A percentile compares a stretch with the other conserved stretches of the same genome.
phyloP scores from a whole-genome alignment of 169 alveolate species.

The Plasmodium ovale region DNA sequence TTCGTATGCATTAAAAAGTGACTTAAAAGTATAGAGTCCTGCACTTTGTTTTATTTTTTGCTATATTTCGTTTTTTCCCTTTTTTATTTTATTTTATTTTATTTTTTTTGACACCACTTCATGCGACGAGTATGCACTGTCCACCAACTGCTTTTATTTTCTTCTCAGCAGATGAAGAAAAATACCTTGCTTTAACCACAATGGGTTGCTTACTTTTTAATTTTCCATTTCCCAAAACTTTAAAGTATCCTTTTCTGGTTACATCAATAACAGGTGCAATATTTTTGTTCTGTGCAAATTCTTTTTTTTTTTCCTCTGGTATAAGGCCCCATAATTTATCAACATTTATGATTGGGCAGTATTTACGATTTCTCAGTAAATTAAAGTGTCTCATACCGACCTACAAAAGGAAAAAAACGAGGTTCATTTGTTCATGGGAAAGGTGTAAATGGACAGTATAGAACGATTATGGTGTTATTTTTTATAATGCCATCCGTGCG shows the following conservation, averaged over 20 bases:
- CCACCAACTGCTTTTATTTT: slow-evolving; percentile 98
- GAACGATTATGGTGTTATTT: too few species aligned
- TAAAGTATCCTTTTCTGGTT: slow-evolving; percentile 96
- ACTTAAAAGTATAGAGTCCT: too few species aligned
- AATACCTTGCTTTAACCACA: slow-evolving; percentile 97
- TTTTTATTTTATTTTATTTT: too few species aligned
- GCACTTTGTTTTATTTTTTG: too few species aligned
- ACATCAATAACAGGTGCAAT: slow-evolving; percentile 98
- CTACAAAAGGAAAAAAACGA: slow-evolving; percentile 66
- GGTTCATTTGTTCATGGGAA: background rate
- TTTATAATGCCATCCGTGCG: too few species aligned
- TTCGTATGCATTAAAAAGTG: too few species aligned
- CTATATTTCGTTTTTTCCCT: too few species aligned
- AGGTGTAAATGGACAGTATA: too few species aligned
- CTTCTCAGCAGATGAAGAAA: slow-evolving; percentile 97
- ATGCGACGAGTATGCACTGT: slow-evolving; percentile 94
- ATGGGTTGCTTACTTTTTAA: slow-evolving; percentile 94
- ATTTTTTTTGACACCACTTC: too few species aligned
- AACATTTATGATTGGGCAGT: slow-evolving; percentile 94
- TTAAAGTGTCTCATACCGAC: slow-evolving; percentile 99
- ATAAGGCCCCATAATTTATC: slow-evolving; percentile 97
- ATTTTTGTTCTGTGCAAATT: slow-evolving; percentile 87
- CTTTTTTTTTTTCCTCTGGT: slow-evolving; percentile 92
- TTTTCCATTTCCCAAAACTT: slow-evolving; percentile 98
- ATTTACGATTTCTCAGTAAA: slow-evolving; percentile 90